Base-by-base conservation (phyloP, 495 filamentous ascomycete genomes). In the Parathielavia hyrcaniae region DNA sequence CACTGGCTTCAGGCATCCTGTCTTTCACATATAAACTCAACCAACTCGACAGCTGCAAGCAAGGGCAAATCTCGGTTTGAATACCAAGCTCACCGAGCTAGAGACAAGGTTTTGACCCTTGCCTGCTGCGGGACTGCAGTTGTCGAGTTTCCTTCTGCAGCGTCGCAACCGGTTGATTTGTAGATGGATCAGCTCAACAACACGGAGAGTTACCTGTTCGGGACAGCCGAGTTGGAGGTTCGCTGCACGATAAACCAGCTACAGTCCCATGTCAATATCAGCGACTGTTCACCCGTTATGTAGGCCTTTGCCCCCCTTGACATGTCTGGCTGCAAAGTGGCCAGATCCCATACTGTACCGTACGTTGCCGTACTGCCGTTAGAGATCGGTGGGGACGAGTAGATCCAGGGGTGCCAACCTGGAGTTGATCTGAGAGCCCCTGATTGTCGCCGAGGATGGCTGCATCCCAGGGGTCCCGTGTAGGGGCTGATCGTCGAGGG, bases 401-500 rank as follows among this genome's bases (percentile, higher is more conserved):
- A 38, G 23, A 16, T 36, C 35, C 1, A 30, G 19, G 50, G 50
- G 50, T 43, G 23, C 10, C 20, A 35, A 41, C 41, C 45, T 56
- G 44, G 22, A 1, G 32, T 9, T 46, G 8, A 19, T 49, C 14
- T 39, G 16, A 26, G n/a, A 41, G 32, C 20, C 53, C 54, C 54
- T 56, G 44, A 8, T 40, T 40, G n/a, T 48, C 45, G 26, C 52
- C 52, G 26, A 54, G 49, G 40, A 36, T 14, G 26, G 52, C 32
- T 52, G 50, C 38, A 45, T 45, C 13, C 12, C 26, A 20, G 17
- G 43, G 23, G 14, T 55, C 53, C n/a, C 53, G 43, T n/a, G 38
- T 55, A 34, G 53, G 53, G 53, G 38, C 45, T 48, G 54, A 49
- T 48, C 44, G 26, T 49, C 43, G 34, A 36, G 32, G 53, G 17